phyloP scores from a whole-genome alignment of 371 early-diverging fungal genomes.

The Cokeromyces recurvatus region DNA sequence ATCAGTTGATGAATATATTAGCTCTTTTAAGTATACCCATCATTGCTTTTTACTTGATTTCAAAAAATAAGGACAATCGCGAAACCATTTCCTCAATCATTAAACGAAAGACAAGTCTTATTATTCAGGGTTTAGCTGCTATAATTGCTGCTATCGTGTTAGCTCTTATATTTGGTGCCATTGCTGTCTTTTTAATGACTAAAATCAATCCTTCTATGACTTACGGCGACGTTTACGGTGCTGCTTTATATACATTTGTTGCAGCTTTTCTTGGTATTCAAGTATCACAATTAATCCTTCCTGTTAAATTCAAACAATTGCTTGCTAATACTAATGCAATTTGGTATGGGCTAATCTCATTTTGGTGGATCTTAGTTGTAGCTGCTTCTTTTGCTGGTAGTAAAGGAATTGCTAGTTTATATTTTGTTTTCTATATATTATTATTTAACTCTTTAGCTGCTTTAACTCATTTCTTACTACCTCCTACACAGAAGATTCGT shows the following conservation, averaged over 20 bases:
- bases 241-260: slow-evolving; percentile 28
- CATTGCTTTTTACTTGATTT: slow-evolving; percentile 13
- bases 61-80: not conserved
- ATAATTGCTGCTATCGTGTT: slow-evolving; percentile 16
- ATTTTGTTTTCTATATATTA: slow-evolving; percentile 39
- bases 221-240: slow-evolving; percentile 37
- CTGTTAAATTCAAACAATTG: slow-evolving; percentile 18
- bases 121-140: slow-evolving; percentile 28
- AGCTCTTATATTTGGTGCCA: slow-evolving; percentile 5
- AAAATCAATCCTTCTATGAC: slow-evolving; percentile 34
- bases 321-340: slow-evolving; percentile 14
- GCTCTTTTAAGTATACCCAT: slow-evolving; percentile 33
- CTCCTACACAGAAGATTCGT: slow-evolving; percentile 18
- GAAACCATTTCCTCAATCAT: slow-evolving; percentile 6
- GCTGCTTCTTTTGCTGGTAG: slow-evolving; percentile 23
- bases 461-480: slow-evolving; percentile 22
- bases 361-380: slow-evolving; percentile 47
- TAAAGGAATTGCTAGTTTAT: slow-evolving; percentile 33
- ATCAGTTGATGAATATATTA: slow-evolving; percentile 32
- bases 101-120: slow-evolving; percentile 10
- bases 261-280: slow-evolving; percentile 36
- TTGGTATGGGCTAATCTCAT: slow-evolving; percentile 35
- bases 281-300: slow-evolving; percentile 28
- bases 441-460: slow-evolving; percentile 31
- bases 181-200: slow-evolving; percentile 13